Base-by-base conservation (phyloP, 768 basidiomycete genomes). In the Boletus tomentosulus region DNA sequence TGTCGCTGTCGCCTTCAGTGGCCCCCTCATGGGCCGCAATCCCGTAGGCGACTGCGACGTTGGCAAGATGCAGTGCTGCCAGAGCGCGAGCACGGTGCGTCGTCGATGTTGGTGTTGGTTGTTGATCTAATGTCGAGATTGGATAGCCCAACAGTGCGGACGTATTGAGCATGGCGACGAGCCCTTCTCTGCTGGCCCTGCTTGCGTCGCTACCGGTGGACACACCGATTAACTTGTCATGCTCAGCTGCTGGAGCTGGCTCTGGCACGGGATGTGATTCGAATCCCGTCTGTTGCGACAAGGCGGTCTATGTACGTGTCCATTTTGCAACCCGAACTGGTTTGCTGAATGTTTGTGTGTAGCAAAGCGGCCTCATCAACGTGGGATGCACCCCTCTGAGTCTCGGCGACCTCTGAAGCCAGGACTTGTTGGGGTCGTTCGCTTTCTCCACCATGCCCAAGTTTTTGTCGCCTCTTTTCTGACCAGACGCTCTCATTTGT, bases 171-270 rank as follows among this genome's bases (percentile, higher is more conserved):
- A 28, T 33, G 50, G 43, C 30, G 50, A 12, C 43, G n/a, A 45
- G 19, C 31, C 50, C 34, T 27, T 28, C 50, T 37, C 30, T 65
- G 44, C 41, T 65, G 27, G 33, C 9, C 25, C 25, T 55, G 10
- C 22, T 48, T 8, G 10, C 53, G 25, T 39, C 49, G 16, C 27
- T 53, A 3, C 34, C 47, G 25, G 30, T 50, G 31, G 3, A 54
- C 31, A 50, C 46, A 6, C 59, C 49, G 1, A 24, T 65, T 35
- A 68, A 66, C 45, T 30, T 61, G 41, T 13, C 39, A 16, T 67
- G 66, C 58, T 55, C 69, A 6, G 12, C 33, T 24, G 50, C 56
- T 37, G 63, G 61, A 58, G 59, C 63, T 67, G 68, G 67, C 57
- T 63, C 59, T 57, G 41, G 58, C 13, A 30, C 13, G 15, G 34